Evolutionary conservation across 2,329 filamentous ascomycete species (phyloP).

Genomic region (Fusarium mundagurra): DNA sequence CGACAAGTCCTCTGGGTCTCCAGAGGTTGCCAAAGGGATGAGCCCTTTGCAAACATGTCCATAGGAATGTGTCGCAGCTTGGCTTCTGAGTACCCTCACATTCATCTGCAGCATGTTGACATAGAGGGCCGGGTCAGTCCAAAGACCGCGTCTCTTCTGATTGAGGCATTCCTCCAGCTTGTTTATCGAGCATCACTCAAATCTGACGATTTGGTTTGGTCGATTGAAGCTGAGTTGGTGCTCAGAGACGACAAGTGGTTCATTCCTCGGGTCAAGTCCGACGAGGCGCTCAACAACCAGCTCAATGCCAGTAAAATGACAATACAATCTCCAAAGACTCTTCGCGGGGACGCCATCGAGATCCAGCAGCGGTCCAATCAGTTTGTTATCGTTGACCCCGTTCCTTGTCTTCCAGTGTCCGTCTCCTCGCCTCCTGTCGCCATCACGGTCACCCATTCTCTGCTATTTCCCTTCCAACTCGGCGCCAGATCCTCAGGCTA

Average conservation of each 20-base stretch:
- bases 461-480: neutral
- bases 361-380: neutral
- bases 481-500: neutral
- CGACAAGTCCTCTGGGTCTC: slow-evolving; percentile 1
- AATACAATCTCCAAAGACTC: neutral
- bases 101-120: slow-evolving; percentile 8
- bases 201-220: neutral
- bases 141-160: neutral
- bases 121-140: neutral
- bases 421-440: neutral
- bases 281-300: neutral
- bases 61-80: slow-evolving; percentile 10
- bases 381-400: neutral
- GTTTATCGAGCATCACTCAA: neutral
- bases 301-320: neutral
- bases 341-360: neutral
- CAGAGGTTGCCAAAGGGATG: neutral
- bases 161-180: neutral
- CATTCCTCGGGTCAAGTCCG: neutral
- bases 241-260: neutral
- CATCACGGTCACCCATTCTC: neutral
- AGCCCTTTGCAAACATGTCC: slow-evolving; percentile 10
- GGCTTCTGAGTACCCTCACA: slow-evolving; percentile 4
- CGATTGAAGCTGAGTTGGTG: neutral
- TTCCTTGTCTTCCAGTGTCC: neutral